Percentiles rank a stretch among this genome's conserved stretches.
Evolutionary conservation across 2,329 filamentous ascomycete species (phyloP).

Genomic region (Hymenoscyphus linearis): DNA sequence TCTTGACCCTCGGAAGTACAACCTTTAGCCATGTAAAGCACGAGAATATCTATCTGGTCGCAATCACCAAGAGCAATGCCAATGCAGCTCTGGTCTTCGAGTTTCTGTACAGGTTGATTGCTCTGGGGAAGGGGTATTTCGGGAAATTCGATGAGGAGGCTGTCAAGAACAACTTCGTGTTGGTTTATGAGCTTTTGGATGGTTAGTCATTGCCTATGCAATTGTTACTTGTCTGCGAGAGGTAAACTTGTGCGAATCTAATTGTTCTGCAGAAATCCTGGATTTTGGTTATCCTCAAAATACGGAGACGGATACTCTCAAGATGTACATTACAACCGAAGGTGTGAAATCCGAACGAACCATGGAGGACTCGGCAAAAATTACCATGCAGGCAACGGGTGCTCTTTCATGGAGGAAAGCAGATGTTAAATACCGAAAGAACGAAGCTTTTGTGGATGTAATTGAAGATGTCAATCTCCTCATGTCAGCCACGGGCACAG

Average conservation of each 20-base stretch:
- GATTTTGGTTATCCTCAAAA: slow-evolving; percentile 99
- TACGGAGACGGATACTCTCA: slow-evolving; percentile 95
- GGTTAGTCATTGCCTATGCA: slow-evolving; percentile 46
- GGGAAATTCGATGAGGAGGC: slow-evolving; percentile 99
- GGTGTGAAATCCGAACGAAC: slow-evolving; percentile 87
- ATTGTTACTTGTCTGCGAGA: background rate
- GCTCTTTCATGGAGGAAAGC: slow-evolving; percentile 95
- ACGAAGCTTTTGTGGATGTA: slow-evolving; percentile 98
- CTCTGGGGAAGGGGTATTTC: slow-evolving; percentile 92
- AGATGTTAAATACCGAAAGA: slow-evolving; percentile 98
- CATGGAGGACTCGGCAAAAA: slow-evolving; percentile 90
- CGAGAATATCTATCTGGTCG: slow-evolving; percentile 97
- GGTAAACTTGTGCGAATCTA: slow-evolving; percentile 12
- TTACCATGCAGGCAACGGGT: slow-evolving; percentile 98
- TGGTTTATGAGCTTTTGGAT: slow-evolving; percentile 95
- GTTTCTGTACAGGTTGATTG: slow-evolving; percentile 89
- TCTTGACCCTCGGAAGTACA: slow-evolving; percentile 92
- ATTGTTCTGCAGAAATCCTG: slow-evolving; percentile 69
- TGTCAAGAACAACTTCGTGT: slow-evolving; percentile 99
- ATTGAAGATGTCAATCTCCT: slow-evolving; percentile 98
- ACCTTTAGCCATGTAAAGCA: slow-evolving; percentile 99
- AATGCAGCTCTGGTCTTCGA: slow-evolving; percentile 98
- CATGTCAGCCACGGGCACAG: slow-evolving; percentile 96
- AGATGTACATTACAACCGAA: slow-evolving; percentile 99
- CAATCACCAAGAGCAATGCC: slow-evolving; percentile 97